phyloP scores from a whole-genome alignment of 2,329 filamentous ascomycete genomes.

The Penicillium olsonii region DNA sequence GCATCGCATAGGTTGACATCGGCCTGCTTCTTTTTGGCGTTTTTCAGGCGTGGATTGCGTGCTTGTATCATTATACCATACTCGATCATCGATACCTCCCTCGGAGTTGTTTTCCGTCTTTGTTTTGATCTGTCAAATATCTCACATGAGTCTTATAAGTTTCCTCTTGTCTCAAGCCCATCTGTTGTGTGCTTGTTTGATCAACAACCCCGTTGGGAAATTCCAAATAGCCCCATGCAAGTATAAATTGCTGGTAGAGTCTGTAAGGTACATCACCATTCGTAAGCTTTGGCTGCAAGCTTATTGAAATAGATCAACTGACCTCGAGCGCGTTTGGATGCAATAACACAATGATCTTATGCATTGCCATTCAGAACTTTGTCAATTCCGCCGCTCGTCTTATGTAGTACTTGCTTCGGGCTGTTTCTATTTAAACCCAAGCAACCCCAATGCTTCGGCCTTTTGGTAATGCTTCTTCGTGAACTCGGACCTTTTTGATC shows the following conservation, averaged over 20 bases:
- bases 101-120: conserved; percentile 10
- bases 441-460: no score
- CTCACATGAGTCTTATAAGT: conserved; percentile 4
- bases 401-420: no score
- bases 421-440: no score
- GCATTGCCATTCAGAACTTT: no score
- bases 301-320: no score
- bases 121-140: conserved; percentile 3
- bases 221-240: conserved; percentile 8
- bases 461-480: no score
- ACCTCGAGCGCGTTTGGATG: no score
- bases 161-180: not conserved
- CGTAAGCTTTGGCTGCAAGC: no score
- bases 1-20: conserved; percentile 32
- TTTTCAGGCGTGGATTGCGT: conserved; percentile 16
- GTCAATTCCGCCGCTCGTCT: no score
- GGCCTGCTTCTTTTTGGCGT: conserved; percentile 4
- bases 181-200: no score
- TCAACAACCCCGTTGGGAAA: not conserved
- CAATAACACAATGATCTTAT: no score
- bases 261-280: conserved; percentile 14
- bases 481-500: not conserved
- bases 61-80: conserved; percentile 30
- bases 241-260: conserved; percentile 3
- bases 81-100: conserved; percentile 22